Base-by-base conservation (phyloP, 352 stramenopile species). In the Hyaloperonospora brassicae region DNA sequence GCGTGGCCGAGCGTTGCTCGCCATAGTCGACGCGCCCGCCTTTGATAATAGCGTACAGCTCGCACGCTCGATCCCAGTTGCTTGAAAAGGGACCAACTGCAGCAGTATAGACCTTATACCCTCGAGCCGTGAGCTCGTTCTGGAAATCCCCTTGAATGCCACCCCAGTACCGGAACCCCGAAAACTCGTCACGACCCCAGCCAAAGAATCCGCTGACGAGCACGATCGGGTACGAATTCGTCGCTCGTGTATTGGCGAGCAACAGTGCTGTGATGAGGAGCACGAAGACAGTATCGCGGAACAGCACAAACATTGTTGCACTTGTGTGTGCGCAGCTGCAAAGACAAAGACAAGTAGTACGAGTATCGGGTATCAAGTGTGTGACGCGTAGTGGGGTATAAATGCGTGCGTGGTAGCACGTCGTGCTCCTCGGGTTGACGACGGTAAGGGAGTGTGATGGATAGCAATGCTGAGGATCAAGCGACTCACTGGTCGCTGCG, bases 1-100 rank as follows among this genome's bases (percentile, higher is more conserved):
- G 57, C 2, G 55, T 67, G 12, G 54, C 47, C n/a, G 73, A 73
- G 63, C 80, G 73, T 13, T 79, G 73, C 14, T 27, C 21, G 30
- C 74, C 74, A 40, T 85, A 85, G 62, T 85, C 65, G n/a, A 78
- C 70, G 34, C 23, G 52, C 0, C 68, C 72, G 23, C 72, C 74
- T 61, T 81, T 85, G 55, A 88, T 85, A 42, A 76, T 68, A 38
- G 75, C 61, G 64, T 84, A 86, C 13, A 83, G 54, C 47, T 88
- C 77, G 45, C 69, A 81, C 8, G 77, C 75, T 34, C 77, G 74
- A 47, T 88, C 74, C 70, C 74, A 83, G 41, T 85, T 81, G 50
- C 72, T 84, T 14, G 72, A 55, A 49, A 87, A 70, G 17, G 73
- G 72, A 42, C 76, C 73, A 35, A 87, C 60, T 2, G 58, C 55